Percentiles rank a stretch among this genome's conserved stretches.
phyloP scores from a whole-genome alignment of 441 rosid species.

The Isatis lusitanica region DNA sequence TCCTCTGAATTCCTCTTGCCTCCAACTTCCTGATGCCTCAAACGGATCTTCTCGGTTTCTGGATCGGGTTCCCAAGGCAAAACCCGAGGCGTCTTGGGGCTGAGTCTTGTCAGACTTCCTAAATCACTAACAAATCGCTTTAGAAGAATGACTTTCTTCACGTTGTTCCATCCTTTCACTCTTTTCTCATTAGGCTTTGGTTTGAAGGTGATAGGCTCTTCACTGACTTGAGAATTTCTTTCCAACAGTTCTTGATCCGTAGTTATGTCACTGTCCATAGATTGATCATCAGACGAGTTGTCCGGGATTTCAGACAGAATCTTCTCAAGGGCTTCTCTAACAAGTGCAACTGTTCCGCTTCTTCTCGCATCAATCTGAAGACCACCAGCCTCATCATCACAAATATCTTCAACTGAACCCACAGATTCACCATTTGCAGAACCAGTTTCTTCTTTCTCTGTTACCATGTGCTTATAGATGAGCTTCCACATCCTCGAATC shows the following conservation, averaged over 20 bases:
- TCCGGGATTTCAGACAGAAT: constrained; percentile 77
- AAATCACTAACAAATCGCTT: constrained; percentile 80
- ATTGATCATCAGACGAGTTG: constrained; percentile 59
- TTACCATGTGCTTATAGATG: constrained; percentile 79
- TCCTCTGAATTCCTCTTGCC: constrained; percentile 76
- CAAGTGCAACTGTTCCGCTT: constrained; percentile 65
- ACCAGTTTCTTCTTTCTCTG: constrained; percentile 42
- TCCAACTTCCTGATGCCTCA: constrained; percentile 60
- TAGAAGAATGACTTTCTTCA: constrained; percentile 69
- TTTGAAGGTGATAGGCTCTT: constrained; percentile 34
- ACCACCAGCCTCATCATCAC: constrained; percentile 33
- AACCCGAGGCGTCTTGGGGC: constrained; percentile 52
- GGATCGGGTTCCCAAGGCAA: constrained; percentile 53
- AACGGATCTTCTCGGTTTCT: constrained; percentile 67
- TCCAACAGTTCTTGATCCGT: constrained; percentile 45
- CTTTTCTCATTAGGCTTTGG: constrained; percentile 42
- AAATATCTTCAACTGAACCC: constrained; percentile 29
- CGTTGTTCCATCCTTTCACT: constrained; percentile 73
- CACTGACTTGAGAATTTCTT: constrained; percentile 37
- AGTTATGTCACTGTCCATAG: constrained; percentile 34
- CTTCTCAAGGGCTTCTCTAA: constrained; percentile 77
- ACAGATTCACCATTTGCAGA: constrained; percentile 12
- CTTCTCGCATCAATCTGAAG: constrained; percentile 44
- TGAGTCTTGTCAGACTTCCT: constrained; percentile 60
- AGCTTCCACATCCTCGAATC: constrained; percentile 70